Conservation (phyloP, 305 asterid species). For the Rubia balearica region DNA sequence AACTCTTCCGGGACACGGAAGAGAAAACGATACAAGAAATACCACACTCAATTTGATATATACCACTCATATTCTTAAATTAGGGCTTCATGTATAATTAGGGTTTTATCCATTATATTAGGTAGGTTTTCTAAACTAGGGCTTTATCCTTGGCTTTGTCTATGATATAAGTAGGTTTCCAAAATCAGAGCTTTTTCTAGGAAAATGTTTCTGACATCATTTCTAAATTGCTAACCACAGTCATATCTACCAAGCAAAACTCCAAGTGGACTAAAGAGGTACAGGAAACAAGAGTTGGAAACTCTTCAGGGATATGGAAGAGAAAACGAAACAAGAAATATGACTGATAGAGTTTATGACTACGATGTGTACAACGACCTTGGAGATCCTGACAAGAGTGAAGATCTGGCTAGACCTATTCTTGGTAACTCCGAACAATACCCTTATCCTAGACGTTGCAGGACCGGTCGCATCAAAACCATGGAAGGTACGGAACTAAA, state of each 20-base stretch:
- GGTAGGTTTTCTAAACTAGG: no score
- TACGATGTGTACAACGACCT: conserved; percentile 80
- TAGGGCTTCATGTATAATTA: no score
- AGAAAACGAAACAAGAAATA: conserved; percentile 44
- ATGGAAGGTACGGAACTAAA: background rate
- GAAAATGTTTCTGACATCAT: background rate
- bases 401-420: conserved; percentile 27
- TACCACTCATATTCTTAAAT: no score
- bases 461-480: background rate
- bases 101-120: no score
- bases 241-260: conserved; percentile 73
- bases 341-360: conserved; percentile 54
- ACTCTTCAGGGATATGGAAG: conserved; percentile 51
- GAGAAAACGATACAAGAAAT: conserved; percentile 44
- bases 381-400: conserved; percentile 48
- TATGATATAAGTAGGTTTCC: no score
- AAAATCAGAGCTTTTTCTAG: no score
- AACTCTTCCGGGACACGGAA: conserved; percentile 50
- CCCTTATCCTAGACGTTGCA: conserved; percentile 86
- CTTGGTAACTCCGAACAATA: conserved; percentile 21
- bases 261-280: conserved; percentile 46
- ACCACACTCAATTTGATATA: no score
- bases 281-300: conserved; percentile 44
- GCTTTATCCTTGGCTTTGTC: no score
- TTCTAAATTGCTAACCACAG: conserved; percentile 22